Evolutionary conservation across 129 eudicot genomes (phyloP), one percentile per base, ranked within the genome.

Genomic region (Chrysanthemum lavandulifolium): DNA sequence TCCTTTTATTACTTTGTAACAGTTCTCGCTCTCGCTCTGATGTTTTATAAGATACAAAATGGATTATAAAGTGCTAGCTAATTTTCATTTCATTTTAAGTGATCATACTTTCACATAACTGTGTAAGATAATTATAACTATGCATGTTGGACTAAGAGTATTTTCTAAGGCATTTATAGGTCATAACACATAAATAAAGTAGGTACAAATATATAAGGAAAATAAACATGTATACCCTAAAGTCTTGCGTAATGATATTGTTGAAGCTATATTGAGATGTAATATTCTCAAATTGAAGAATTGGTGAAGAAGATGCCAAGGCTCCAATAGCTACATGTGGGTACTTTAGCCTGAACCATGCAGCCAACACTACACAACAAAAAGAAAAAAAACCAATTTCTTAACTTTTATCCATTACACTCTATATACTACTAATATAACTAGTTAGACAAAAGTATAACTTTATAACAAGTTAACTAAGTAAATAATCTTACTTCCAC

Each of bases 331-430:
- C 80, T 33, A 94, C 89, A 84, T 94, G 98, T 7, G 98, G 98
- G 67, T 94, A 94, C 78, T 94, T 94, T 71, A 94, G 69, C 85
- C 98, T 94, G 61, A 94, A 94, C 98, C 98, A 94, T 53, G 98
- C 96, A 49, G 98, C 98, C 83, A 94, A 64, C 98, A 90, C 98
- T 94, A 85, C 70, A 71, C 67, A 76, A 77, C 15, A 53, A 63
- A 29, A 62, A 23, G 25, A 23, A 29, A 62, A n/a, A 15, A 74
- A 54, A n/a, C 3, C n/a, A 27, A 57, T 14, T 14, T 19, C 14
- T 10, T 1, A 19, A 23, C 14, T 7, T 68, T 13, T 40, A 4
- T 10, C 36, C 4, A 58, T 2, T 67, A 8, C 66, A 66, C 23
- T 19, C 36, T 12, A 62, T 10, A 33, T 33, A 33, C 36, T 3